phyloP scores from a whole-genome alignment of 345 rosid species.

The Lepidium didymum region DNA sequence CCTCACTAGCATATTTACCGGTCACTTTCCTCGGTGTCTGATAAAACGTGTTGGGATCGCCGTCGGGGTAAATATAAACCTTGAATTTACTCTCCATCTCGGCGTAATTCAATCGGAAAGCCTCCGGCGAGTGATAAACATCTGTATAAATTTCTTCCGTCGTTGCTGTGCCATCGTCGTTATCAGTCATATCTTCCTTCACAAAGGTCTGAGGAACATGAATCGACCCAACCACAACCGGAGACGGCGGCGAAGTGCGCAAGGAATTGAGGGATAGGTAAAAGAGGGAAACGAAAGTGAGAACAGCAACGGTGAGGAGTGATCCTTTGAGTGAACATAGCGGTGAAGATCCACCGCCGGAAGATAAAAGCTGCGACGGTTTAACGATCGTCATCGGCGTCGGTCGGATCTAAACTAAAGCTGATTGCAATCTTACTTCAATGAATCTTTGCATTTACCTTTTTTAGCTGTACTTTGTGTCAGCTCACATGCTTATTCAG shows the following conservation, averaged over 20 bases:
- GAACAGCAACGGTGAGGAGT: conserved; percentile 53
- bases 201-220: conserved; percentile 16
- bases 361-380: conserved; percentile 25
- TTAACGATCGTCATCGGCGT: conserved; percentile 42
- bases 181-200: neutral
- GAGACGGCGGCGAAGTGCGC: conserved; percentile 31
- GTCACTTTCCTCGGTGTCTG: conserved; percentile 94
- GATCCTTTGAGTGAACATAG: conserved; percentile 59
- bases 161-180: neutral
- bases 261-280: conserved; percentile 61
- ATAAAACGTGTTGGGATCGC: conserved; percentile 80
- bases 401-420: conserved; percentile 22
- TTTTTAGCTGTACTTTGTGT: neutral
- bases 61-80: conserved; percentile 87
- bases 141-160: conserved; percentile 32
- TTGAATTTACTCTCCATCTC: conserved; percentile 83
- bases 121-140: conserved; percentile 58
- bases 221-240: conserved; percentile 12
- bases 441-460: neutral
- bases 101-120: conserved; percentile 56
- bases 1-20: conserved; percentile 96
- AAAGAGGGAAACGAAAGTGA: conserved; percentile 63
- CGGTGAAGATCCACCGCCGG: conserved; percentile 23
- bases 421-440: neutral
- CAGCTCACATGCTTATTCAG: neutral